phyloP scores from a whole-genome alignment of 2,329 filamentous ascomycete genomes.

The Alternaria novae-zelandiae region DNA sequence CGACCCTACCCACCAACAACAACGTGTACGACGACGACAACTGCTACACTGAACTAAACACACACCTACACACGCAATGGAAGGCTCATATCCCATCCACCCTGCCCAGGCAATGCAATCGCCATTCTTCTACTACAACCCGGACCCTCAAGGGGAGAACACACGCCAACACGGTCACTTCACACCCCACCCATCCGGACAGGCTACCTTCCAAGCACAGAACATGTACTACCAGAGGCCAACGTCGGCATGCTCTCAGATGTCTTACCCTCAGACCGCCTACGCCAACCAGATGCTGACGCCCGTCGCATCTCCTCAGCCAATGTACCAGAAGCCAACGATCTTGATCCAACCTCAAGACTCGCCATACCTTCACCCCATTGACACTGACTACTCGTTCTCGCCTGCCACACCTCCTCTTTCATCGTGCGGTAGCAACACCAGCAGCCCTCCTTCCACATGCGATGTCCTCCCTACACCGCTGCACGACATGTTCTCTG shows the following conservation, averaged over 20 bases:
- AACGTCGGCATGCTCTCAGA: slow-evolving; percentile 68
- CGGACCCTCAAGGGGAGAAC: slow-evolving; percentile 72
- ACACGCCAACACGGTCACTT: slow-evolving; percentile 76
- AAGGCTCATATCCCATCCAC: slow-evolving; percentile 64
- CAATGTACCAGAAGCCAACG: slow-evolving; percentile 75
- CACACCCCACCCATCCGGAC: slow-evolving; percentile 60
- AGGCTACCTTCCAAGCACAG: slow-evolving; percentile 50
- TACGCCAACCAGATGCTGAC: slow-evolving; percentile 71
- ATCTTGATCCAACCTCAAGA: slow-evolving; percentile 70
- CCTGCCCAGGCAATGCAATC: slow-evolving; percentile 68
- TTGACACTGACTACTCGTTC: slow-evolving; percentile 78
- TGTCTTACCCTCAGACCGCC: slow-evolving; percentile 56
- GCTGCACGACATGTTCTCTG: slow-evolving; percentile 74
- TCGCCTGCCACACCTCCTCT: slow-evolving; percentile 87
- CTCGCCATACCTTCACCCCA: slow-evolving; percentile 60
- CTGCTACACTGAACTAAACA: slow-evolving; percentile 1
- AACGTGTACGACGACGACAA: slow-evolving; percentile 27
- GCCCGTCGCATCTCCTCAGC: slow-evolving; percentile 76
- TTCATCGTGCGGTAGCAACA: slow-evolving; percentile 81
- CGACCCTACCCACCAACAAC: slow-evolving; percentile 11
- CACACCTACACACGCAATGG: slow-evolving; percentile 61
- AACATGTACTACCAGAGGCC: slow-evolving; percentile 60
- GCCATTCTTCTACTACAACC: slow-evolving; percentile 86
- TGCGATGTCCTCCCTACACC: slow-evolving; percentile 82
- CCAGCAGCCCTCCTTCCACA: slow-evolving; percentile 80